Evolutionary conservation across 176 grass and related monocot species (phyloP).

Genomic region (Microstegium vimineum): DNA sequence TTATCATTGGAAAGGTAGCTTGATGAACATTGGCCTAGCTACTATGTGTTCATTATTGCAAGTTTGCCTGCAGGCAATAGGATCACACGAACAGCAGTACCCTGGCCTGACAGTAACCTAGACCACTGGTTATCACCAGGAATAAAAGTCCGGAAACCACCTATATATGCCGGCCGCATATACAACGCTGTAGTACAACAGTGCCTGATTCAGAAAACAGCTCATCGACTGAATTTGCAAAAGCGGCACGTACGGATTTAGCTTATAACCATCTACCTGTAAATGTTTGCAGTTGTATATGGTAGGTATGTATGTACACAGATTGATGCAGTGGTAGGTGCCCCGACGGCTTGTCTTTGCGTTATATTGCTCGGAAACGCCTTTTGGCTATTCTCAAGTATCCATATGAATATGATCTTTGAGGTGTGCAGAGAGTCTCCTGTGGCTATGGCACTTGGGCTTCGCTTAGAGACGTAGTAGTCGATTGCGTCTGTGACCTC

Average conservation of each 20-base stretch:
- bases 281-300: too few species aligned
- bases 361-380: neutral
- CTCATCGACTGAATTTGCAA: neutral
- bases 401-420: neutral
- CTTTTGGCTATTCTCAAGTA: neutral
- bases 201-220: slow-evolving; percentile 15
- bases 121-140: slow-evolving; percentile 16
- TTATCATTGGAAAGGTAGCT: neutral
- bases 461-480: neutral
- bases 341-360: neutral
- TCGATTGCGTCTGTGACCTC: neutral
- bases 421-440: neutral
- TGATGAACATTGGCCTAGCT: neutral
- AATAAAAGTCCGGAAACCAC: slow-evolving; percentile 20
- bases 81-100: neutral
- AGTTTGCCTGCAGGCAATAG: neutral
- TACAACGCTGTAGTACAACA: neutral
- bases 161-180: neutral
- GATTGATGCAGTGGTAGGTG: neutral
- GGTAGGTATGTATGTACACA: neutral
- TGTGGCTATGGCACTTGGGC: neutral
- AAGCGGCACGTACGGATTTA: neutral
- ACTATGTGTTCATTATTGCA: slow-evolving; percentile 4
- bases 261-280: neutral
- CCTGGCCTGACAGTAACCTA: neutral